Percentiles rank a stretch among this genome's conserved stretches.
Conservation (phyloP, 257 asterid species). For the Penstemon eatonii region DNA sequence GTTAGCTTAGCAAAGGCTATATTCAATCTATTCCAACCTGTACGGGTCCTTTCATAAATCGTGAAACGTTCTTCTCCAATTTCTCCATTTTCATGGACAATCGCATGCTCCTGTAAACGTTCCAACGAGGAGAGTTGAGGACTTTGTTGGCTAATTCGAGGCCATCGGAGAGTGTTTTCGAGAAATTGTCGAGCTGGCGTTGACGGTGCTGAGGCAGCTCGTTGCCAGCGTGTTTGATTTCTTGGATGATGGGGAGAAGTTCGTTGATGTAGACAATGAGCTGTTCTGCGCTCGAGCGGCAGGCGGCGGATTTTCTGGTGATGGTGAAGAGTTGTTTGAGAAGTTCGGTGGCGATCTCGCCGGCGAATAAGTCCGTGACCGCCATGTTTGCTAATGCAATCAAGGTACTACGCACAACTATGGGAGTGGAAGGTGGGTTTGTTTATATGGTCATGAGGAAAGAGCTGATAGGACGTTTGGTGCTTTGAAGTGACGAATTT, state of each 20-base stretch:
- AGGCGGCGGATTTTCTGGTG: conserved; percentile 51
- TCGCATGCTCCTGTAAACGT: conserved; percentile 62
- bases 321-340: conserved; percentile 60
- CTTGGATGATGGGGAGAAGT: conserved; percentile 74
- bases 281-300: conserved; percentile 72
- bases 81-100: conserved; percentile 79
- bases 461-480: conserved; percentile 12
- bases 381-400: conserved; percentile 48
- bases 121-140: conserved; percentile 67
- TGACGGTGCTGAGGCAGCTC: conserved; percentile 85
- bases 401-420: background rate
- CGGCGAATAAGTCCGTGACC: conserved; percentile 81
- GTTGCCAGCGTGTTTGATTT: conserved; percentile 71
- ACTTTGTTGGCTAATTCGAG: conserved; percentile 64
- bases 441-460: conserved; percentile 6
- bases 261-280: conserved; percentile 48
- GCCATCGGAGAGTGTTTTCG: conserved; percentile 59
- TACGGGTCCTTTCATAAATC: conserved; percentile 56
- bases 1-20: too few species aligned
- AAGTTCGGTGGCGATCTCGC: conserved; percentile 86
- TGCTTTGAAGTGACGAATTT: background rate
- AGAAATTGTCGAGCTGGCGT: conserved; percentile 69
- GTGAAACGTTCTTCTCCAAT: conserved; percentile 56
- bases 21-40: conserved; percentile 24
- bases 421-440: conserved; percentile 3